Base-by-base conservation (phyloP, 2,329 filamentous ascomycete genomes). In the Plectosphaerella sp. region DNA sequence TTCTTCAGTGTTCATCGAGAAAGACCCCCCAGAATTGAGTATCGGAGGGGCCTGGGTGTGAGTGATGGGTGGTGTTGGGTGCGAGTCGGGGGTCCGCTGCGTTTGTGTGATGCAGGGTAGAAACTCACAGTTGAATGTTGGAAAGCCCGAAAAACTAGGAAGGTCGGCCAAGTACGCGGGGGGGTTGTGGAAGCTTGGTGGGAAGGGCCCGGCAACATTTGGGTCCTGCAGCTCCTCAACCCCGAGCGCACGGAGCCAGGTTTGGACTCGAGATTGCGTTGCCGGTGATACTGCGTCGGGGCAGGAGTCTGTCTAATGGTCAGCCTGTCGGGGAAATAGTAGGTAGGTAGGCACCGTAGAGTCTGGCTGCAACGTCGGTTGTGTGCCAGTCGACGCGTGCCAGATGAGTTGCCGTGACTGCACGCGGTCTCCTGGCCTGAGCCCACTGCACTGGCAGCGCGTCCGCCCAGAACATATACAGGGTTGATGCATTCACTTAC, bases 191-290 rank as follows among this genome's bases (percentile, higher is more conserved):
- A 5, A 14, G 24, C n/a, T 22, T 22, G 47, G 15, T 14, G 55
- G 47, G 41, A 57, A 57, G 8, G 55, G 54, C 3, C 54, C 52
- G 16, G 36, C 47, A 15, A 56, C 35, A 20, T 57, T 54, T 15
- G 54, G 54, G 46, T 57, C 54, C 47, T 52, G 49, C 22, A 52
- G 54, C 7, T 47, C 43, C 18, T 48, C 49, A 16, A 36, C 22
- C 16, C 42, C 49, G 33, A 56, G 49, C 15, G 49, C 41, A 36
- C 36, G 18, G 20, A 57, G 39, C 54, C 55, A 57, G 33, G 48
- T 15, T 18, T 56, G 47, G 22, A 57, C 24, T 39, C 55, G 49
- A 14, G 45, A 22, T 7, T 33, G 28, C 3, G 11, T 10, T 33
- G 8, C 28, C 11, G 28, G 11, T 33, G 28, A 33, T 33, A 12